phyloP scores from a whole-genome alignment of 164 flowering plant species.

The Taxillus chinensis region DNA sequence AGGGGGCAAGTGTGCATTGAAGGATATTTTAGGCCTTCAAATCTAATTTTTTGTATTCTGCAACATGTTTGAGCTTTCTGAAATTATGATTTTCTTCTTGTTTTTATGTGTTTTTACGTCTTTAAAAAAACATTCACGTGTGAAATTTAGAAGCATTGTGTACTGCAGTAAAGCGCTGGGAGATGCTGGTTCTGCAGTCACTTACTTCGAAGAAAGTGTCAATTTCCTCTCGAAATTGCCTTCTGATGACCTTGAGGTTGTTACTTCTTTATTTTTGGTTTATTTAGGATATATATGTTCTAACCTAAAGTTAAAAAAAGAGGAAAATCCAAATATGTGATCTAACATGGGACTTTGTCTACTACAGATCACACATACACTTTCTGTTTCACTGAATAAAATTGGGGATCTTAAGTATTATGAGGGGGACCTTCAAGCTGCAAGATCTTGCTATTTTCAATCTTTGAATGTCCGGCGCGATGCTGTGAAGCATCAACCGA shows the following conservation, averaged over 20 bases:
- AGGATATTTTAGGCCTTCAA: no score
- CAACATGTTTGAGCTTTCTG: no score
- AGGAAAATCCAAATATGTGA: background rate
- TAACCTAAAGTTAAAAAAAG: background rate
- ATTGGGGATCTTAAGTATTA: slow-evolving; percentile 95
- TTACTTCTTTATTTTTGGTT: slow-evolving; percentile 4
- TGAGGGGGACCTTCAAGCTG: slow-evolving; percentile 66
- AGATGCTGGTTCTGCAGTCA: slow-evolving; percentile 61
- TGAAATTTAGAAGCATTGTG: slow-evolving; percentile 1
- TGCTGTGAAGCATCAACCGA: slow-evolving; percentile 45
- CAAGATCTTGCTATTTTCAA: slow-evolving; percentile 57
- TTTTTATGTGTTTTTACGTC: background rate
- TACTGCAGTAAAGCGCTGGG: slow-evolving; percentile 73
- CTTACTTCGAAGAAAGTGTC: slow-evolving; percentile 74
- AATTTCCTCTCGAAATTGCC: slow-evolving; percentile 67
- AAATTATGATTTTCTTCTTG: background rate
- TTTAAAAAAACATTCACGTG: background rate
- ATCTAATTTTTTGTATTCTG: no score
- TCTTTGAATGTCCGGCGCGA: slow-evolving; percentile 79
- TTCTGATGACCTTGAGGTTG: slow-evolving; percentile 68
- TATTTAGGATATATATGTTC: background rate
- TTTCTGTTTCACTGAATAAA: slow-evolving; percentile 94
- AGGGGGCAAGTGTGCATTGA: no score
- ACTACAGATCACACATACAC: slow-evolving; percentile 75
- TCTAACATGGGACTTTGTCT: background rate